A percentile compares a stretch with the other conserved stretches of the same genome.
phyloP scores from a whole-genome alignment of 2,329 filamentous ascomycete genomes.

The Ophiostoma tasmaniense region DNA sequence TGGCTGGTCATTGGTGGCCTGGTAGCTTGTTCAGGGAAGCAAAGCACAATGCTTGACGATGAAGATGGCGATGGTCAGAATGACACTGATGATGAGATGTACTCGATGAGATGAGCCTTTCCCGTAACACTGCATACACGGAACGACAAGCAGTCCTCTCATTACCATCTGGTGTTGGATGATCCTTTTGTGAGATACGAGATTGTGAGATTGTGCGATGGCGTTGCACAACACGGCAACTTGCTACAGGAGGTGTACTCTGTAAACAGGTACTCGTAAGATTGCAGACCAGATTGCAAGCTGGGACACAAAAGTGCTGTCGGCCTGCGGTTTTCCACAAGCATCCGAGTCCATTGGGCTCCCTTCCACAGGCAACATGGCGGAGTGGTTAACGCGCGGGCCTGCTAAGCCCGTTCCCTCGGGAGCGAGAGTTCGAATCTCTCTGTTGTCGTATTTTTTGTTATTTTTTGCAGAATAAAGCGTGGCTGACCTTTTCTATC shows the following conservation, averaged over 20 bases:
- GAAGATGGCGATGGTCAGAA: neutral
- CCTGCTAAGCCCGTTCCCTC: constrained; percentile 9
- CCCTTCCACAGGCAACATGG: neutral
- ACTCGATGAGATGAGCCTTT: neutral
- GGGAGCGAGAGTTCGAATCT: constrained; percentile 9
- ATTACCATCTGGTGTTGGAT: neutral
- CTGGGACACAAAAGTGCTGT: neutral
- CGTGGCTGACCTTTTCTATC: too few relatives aligned
- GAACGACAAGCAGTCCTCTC: neutral
- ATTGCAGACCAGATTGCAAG: neutral
- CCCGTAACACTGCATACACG: neutral
- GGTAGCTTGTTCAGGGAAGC: neutral
- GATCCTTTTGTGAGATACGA: neutral
- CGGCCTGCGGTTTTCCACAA: neutral
- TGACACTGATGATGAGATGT: neutral
- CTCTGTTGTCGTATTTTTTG: constrained; percentile 5
- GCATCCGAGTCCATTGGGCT: neutral
- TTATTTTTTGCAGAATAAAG: too few relatives aligned
- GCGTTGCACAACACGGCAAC: neutral
- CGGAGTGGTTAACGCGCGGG: constrained; percentile 9
- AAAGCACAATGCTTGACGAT: neutral
- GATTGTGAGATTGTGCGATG: neutral
- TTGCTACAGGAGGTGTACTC: neutral
- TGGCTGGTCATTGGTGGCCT: neutral
- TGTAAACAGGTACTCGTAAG: too few relatives aligned